Evolutionary conservation across 208 protist genomes (phyloP), one percentile per base, ranked within the genome.

Genomic region (Phytomonas francai): DNA sequence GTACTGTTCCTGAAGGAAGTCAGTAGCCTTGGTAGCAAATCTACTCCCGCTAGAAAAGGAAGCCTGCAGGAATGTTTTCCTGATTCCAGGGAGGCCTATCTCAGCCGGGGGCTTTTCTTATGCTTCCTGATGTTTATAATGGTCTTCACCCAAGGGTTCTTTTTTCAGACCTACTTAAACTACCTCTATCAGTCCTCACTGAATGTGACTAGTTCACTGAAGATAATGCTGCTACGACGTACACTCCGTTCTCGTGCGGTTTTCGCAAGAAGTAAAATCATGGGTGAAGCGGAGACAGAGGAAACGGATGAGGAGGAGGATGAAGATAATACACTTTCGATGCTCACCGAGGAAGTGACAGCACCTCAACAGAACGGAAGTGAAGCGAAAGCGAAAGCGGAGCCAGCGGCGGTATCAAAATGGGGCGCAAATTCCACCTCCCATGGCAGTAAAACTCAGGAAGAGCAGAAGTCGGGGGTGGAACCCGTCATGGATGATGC

Each of bases 161-260:
- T 89, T 42, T 87, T 86, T 33, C 87, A 93, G 66, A 65, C 72
- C 49, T 93, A 93, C 71, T 71, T 91, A 36, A 74, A 70, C 60
- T 80, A 91, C 42, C 74, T 93, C 28, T 85, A 93, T 77, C 59
- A 70, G 32, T 67, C 72, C 31, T 71, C 77, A 39, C 22, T 87
- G 32, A 88, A 89, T 71, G 84, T 79, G 29, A 73, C 74, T 11
- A 79, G 77, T 0, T 75, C 84, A 0, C 72, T 93, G 16, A 88
- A 89, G 63, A 71, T 79, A 49, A 36, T 93, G 54, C 56, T 93
- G 30, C 77, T 89, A 39, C 79, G 78, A 3, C 84, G 85, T 29
- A 72, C 80, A 11, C 62, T 92, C 22, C 63, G 64, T 45, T 80
- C 79, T 0, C 78, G 79, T 16, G 57, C 85, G 45, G 81, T 81